These are phyloP conservation scores for Galeopsis tetrahit DNA, from an alignment of 257 asterid genomes.

Conservation along the genomic window DNA sequence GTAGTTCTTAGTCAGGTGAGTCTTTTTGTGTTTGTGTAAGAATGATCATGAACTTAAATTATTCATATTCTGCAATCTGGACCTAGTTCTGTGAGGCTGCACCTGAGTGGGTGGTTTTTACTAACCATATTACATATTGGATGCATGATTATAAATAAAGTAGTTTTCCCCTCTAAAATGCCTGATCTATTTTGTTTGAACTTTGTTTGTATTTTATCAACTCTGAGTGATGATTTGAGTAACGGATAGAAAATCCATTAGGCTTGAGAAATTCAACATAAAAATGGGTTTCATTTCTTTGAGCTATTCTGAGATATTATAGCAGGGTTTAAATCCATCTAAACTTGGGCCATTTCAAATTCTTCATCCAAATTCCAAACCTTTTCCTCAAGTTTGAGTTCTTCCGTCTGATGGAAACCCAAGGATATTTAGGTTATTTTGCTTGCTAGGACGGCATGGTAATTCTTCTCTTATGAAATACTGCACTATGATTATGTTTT, in stretches of 20 bases:
- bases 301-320: background rate
- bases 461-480: background rate
- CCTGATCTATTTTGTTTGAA: background rate
- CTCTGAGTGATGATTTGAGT: background rate
- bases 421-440: background rate
- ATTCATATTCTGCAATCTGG: background rate
- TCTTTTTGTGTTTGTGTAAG: constrained; percentile 12
- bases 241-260: background rate
- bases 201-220: background rate
- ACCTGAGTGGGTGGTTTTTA: constrained; percentile 2
- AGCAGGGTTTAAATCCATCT: background rate
- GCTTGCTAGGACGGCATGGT: background rate
- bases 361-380: background rate
- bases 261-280: background rate
- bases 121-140: constrained; percentile 4
- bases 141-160: background rate
- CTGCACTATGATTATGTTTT: background rate
- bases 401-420: background rate
- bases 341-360: background rate
- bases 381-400: background rate
- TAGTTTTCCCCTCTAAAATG: background rate
- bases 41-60: background rate
- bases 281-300: background rate
- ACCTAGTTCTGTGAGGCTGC: constrained; percentile 18
- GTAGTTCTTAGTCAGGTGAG: constrained; percentile 81